Evolutionary conservation across 345 rosid species (phyloP).

Genomic region (Lagerstroemia speciosa): DNA sequence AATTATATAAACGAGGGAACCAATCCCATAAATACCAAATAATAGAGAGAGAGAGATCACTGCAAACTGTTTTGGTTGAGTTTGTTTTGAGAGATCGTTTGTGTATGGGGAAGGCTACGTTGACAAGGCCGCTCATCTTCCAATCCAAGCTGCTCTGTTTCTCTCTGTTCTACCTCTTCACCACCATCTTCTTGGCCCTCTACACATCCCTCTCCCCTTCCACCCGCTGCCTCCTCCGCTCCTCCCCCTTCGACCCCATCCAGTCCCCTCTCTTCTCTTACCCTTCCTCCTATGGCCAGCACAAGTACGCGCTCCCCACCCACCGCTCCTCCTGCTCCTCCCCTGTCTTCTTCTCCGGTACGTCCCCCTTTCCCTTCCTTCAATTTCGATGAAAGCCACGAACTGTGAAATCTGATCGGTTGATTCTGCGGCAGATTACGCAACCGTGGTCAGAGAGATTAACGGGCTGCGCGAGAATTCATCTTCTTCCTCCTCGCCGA

Average conservation of each 20-base stretch:
- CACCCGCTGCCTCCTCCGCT: conserved; percentile 54
- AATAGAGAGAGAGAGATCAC: not conserved
- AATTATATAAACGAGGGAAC: too few relatives aligned
- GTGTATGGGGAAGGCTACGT: conserved; percentile 6
- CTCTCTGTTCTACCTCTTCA: conserved; percentile 60
- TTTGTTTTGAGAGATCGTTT: not conserved
- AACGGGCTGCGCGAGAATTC: conserved; percentile 29
- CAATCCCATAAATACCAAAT: too few relatives aligned
- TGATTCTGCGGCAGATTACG: conserved; percentile 41
- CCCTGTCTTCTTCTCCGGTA: conserved; percentile 66
- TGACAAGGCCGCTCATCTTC: conserved; percentile 35
- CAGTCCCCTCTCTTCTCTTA: conserved; percentile 58
- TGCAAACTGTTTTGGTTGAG: not conserved
- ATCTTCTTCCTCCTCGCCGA: conserved; percentile 15
- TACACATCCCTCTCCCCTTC: conserved; percentile 36
- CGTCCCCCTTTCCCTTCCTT: not conserved
- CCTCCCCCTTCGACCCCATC: conserved; percentile 69
- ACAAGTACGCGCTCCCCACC: conserved; percentile 75
- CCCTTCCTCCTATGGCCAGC: conserved; percentile 70
- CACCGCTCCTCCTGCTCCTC: conserved; percentile 59
- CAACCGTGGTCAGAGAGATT: conserved; percentile 41
- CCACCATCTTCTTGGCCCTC: conserved; percentile 45
- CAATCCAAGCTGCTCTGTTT: conserved; percentile 77
- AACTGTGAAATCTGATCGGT: not conserved
- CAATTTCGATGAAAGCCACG: not conserved